Evolutionary conservation across 1,139 yeast genomes (phyloP), one percentile per base, ranked within the genome.

Genomic region (Suhomyces terraborum): DNA sequence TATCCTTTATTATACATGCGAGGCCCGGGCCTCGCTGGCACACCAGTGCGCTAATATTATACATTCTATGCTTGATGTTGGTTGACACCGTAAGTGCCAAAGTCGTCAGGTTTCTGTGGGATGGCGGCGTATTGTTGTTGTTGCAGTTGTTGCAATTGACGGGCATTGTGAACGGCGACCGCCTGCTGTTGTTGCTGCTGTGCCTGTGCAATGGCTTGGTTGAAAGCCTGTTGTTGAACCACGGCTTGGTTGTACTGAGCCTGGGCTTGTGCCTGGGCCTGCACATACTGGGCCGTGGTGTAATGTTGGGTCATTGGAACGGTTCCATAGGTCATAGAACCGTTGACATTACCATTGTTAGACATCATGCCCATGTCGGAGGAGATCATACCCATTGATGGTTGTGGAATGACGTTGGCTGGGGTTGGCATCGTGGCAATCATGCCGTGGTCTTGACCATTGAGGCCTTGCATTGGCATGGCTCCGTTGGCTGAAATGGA

Each of bases 151-250:
- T 46, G 54, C 22, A 38, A 24, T 25, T 34, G 44, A 21, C 44
- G 36, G 25, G 41, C 44, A 14, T 41, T 37, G 28, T 41, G 44
- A 7, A 31, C 44, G 12, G 44, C 44, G 18, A 36, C 43, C 6
- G 36, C 43, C 31, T 35, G 39, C 37, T 47, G 54, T 32, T 44
- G 51, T 20, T 40, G 47, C 18, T 41, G 46, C 27, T 49, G 54
- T n/a, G 46, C 49, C 25, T 49, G 56, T 10, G 48, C 50, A 27
- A 50, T 42, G 9, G 52, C 53, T 40, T 49, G 53, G 40, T 48
- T 50, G 36, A 50, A 50, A 12, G 52, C 53, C 40, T 50, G 53
- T 34, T 51, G 54, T 36, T 49, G 52, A 25, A 40, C 45, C 36
- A 40, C 45, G 7, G 50, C 46, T 35, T 48, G 52, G 36, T 46